Evolutionary conservation across 2,329 filamentous ascomycete genomes (phyloP), one percentile per base, ranked within the genome.

Genomic region (Aureobasidium sp.): DNA sequence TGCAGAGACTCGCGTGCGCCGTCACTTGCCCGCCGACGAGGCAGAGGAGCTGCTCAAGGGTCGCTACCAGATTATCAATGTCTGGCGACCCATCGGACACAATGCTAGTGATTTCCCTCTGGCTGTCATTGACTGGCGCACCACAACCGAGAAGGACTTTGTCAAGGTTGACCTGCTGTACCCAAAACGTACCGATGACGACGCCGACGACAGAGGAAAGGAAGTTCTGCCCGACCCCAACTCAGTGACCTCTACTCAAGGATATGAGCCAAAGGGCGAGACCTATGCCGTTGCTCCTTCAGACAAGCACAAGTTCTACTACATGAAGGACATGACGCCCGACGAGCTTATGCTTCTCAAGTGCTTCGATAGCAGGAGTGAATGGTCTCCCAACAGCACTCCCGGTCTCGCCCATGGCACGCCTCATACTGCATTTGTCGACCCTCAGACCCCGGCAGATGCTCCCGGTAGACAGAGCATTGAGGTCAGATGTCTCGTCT

Each of bases 391-490:
- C 17, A 66, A 68, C 55, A 70, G 76, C 1, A 71, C 67, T 59
- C 65, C 73, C 42, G 76, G 77, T 0, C 59, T 78, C 5, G 77
- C 77, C 14, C 69, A 78, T 4, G 68, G 77, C 51, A 79, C 77
- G 36, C 86, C 90, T 15, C 90, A 95, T 75, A 87, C 87, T 11
- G 91, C 91, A 0, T 97, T 96, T 74, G 78, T 81, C 42, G 88
- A 96, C 72, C 87, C 89, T 1, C 78, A 87, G 64, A 90, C 88
- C 0, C 83, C 85, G 2, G 76, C 80, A 20, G 88, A 87, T 49
- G 90, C 88, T 5, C 84, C 86, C 65, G 83, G 83, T 0, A 82
- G 91, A 66, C 89, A 96, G 79, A 96, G 65, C 41, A 67, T 67
- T n/a, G 66, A 67, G 57, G 65, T 67, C 34, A 64, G 65, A 57